Evolutionary conservation across 1,139 yeast species (phyloP).

Genomic region (Pichia inconspicua): DNA sequence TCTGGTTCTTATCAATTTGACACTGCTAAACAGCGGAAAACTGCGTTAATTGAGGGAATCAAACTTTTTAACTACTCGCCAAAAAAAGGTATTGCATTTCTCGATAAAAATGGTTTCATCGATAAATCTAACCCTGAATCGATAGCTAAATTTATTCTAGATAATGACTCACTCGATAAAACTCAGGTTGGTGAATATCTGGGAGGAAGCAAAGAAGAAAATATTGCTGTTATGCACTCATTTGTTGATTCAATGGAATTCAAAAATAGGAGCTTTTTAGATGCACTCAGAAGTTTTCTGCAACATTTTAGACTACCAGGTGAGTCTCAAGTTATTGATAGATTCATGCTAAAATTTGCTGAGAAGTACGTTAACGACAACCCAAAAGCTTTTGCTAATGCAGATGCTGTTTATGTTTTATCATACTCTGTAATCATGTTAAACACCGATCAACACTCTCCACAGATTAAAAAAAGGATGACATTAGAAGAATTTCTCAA

Average conservation of each 20-base stretch:
- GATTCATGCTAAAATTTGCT: slow-evolving; percentile 95
- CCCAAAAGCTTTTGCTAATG: slow-evolving; percentile 77
- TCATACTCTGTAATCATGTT: slow-evolving; percentile 90
- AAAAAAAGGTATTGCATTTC: slow-evolving; percentile 61
- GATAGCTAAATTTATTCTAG: slow-evolving; percentile 67
- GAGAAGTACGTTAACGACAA: slow-evolving; percentile 85
- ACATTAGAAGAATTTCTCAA: slow-evolving; percentile 74
- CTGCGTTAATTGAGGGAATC: slow-evolving; percentile 70
- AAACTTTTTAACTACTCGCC: slow-evolving; percentile 80
- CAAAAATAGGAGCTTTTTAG: slow-evolving; percentile 60
- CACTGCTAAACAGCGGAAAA: slow-evolving; percentile 73
- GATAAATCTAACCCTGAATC: slow-evolving; percentile 50
- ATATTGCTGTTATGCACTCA: slow-evolving; percentile 82
- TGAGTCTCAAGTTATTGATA: slow-evolving; percentile 94
- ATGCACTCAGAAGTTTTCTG: slow-evolving; percentile 74
- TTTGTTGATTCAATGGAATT: slow-evolving; percentile 89
- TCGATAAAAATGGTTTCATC: slow-evolving; percentile 59
- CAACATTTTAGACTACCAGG: slow-evolving; percentile 94
- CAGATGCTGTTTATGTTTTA: slow-evolving; percentile 88
- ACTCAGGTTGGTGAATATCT: slow-evolving; percentile 82
- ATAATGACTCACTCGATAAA: slow-evolving; percentile 68
- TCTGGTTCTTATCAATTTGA: slow-evolving; percentile 83
- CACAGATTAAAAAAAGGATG: slow-evolving; percentile 82
- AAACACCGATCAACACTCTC: slow-evolving; percentile 89
- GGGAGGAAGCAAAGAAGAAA: slow-evolving; percentile 80